Conservation (phyloP, 352 stramenopile genomes). For the Phytophthora sojae region DNA sequence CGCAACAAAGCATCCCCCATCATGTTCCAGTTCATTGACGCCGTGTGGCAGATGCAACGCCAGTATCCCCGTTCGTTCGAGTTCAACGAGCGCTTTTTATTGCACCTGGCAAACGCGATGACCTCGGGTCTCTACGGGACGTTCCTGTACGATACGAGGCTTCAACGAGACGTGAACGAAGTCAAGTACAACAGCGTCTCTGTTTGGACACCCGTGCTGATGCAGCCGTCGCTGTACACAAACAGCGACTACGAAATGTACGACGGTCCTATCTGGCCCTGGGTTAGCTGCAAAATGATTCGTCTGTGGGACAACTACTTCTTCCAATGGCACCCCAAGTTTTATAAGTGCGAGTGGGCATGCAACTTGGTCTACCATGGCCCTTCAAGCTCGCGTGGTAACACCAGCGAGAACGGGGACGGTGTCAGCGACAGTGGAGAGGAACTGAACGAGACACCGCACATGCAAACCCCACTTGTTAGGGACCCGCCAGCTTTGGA, state of each 20-base stretch:
- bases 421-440: conserved; percentile 14
- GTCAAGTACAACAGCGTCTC: conserved; percentile 67
- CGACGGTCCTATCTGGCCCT: conserved; percentile 79
- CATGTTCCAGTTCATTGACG: conserved; percentile 90
- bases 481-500: conserved; percentile 35
- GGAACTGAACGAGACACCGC: conserved; percentile 25
- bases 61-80: conserved; percentile 87
- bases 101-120: conserved; percentile 83
- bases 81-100: conserved; percentile 86
- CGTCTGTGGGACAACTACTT: conserved; percentile 86
- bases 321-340: conserved; percentile 89
- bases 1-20: conserved; percentile 84
- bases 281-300: conserved; percentile 83
- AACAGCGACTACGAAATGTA: conserved; percentile 61
- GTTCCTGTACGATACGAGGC: conserved; percentile 80
- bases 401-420: not conserved
- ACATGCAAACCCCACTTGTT: conserved; percentile 12
- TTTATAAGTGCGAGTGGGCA: conserved; percentile 79
- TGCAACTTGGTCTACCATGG: conserved; percentile 57
- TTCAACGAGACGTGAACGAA: conserved; percentile 74
- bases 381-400: conserved; percentile 25
- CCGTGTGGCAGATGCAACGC: conserved; percentile 83
- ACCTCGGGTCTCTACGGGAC: conserved; percentile 86
- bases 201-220: conserved; percentile 82
- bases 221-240: conserved; percentile 51